Evolutionary conservation across 768 basidiomycete genomes (phyloP), one percentile per base, ranked within the genome.

Genomic region (Leccinum uliginosum): DNA sequence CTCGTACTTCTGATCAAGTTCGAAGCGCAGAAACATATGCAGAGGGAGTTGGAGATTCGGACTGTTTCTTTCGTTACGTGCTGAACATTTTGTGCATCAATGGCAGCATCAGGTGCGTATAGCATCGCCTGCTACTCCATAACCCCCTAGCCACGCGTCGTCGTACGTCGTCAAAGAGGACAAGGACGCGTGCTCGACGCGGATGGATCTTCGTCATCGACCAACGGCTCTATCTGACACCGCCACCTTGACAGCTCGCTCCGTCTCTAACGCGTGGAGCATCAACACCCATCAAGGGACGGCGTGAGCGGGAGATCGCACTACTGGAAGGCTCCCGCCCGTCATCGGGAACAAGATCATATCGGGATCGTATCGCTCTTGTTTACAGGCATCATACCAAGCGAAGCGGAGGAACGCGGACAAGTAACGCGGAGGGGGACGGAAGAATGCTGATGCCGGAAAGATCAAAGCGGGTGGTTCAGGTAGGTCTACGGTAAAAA

Each of bases 151-250:
- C 24, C 46, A 21, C 8, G 47, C 2, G 19, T 23, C 19, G 23
- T 23, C 43, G 56, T 56, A 50, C 11, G 56, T 65, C 49, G 51
- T 58, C 35, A 55, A 59, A 40, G 55, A 61, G 32, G 60, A 64
- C 29, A 10, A 29, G 53, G 9, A 55, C 26, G 57, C 53, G 34
- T 58, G 49, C 50, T 35, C 43, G 53, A 47, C 26, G 19, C 44
- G 47, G 12, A 62, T 58, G 52, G 32, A 15, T 34, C 32, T 34
- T 34, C 32, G 32, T 34, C 32, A 34, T 34, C 14, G 32, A 34
- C 8, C 35, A 17, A 38, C 17, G 17, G 35, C 35, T 17, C 35
- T 38, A 38, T 17, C 35, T 38, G 17, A 38, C 17, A 32, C 19
- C 19, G 7, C 2, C 30, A 4, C 14, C 9, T 10, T 21, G 60